phyloP scores from a whole-genome alignment of 2,329 filamentous ascomycete genomes.

The Phialophora chinensis region DNA sequence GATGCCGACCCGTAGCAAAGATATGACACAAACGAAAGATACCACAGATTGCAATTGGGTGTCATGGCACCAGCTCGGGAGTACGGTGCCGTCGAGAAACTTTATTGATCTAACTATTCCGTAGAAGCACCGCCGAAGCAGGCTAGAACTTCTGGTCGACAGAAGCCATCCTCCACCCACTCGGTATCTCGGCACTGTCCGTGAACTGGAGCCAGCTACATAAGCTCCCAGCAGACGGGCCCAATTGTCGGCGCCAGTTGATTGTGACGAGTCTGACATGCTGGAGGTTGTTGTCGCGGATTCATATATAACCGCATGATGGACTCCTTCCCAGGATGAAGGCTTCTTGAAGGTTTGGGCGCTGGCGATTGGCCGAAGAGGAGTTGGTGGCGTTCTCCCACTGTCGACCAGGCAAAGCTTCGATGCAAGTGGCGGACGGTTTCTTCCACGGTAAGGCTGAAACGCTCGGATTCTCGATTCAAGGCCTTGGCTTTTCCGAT shows the following conservation, averaged over 20 bases:
- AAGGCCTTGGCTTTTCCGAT: constrained; percentile 29
- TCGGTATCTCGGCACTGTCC: not conserved
- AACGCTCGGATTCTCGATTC: not conserved
- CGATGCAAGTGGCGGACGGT: not conserved
- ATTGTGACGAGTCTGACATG: not conserved
- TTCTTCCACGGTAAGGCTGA: not conserved
- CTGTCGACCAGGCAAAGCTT: not conserved
- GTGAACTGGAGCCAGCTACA: not conserved
- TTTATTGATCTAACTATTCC: not conserved
- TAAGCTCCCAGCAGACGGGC: not conserved
- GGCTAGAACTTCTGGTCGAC: not conserved
- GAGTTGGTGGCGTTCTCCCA: not conserved
- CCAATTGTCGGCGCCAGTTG: not conserved
- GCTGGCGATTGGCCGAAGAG: not conserved
- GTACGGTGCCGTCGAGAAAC: constrained; percentile 1
- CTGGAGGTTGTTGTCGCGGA: not conserved
- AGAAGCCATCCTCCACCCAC: not conserved
- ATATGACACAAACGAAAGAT: not conserved
- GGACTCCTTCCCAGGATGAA: not conserved
- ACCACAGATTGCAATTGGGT: not conserved
- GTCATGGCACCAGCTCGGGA: constrained; percentile 5
- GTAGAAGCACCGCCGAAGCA: constrained; percentile 7
- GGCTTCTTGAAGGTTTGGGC: not conserved
- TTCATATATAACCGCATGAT: not conserved
- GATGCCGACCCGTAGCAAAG: not conserved